Percentiles rank a stretch among this genome's conserved stretches.
These are phyloP conservation scores for Capsicum pubescens DNA, from an alignment of 257 asterid genomes.

Conservation along the genomic window DNA sequence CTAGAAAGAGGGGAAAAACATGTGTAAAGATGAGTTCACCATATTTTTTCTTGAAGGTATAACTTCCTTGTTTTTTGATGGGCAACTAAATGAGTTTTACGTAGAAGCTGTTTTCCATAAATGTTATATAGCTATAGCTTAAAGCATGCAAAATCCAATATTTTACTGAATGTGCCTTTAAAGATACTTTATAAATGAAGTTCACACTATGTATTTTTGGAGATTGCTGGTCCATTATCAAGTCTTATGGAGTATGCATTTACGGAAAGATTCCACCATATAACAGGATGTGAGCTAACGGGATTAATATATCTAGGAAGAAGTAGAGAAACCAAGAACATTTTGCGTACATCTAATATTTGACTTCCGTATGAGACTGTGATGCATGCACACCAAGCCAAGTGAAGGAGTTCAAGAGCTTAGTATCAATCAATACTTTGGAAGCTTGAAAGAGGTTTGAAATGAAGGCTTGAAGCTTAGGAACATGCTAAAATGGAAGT, in stretches of 20 bases:
- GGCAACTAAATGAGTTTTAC: neutral
- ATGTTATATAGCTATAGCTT: neutral
- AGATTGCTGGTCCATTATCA: slow-evolving; percentile 23
- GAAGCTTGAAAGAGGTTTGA: no score
- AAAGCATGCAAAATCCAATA: neutral
- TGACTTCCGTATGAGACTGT: neutral
- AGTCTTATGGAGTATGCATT: slow-evolving; percentile 10
- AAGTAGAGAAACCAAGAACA: neutral
- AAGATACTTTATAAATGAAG: neutral
- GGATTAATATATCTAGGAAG: neutral
- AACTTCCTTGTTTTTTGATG: neutral
- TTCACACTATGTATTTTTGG: neutral
- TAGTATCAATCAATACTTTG: no score
- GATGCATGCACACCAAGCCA: no score
- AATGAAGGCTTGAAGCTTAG: no score
- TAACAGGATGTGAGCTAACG: neutral
- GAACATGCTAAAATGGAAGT: no score
- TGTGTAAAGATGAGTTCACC: slow-evolving; percentile 18
- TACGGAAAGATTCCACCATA: neutral
- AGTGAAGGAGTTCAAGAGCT: no score
- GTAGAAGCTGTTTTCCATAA: neutral
- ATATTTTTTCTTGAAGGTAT: slow-evolving; percentile 24
- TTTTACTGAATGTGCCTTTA: slow-evolving; percentile 6
- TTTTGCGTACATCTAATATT: neutral
- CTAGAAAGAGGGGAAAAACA: neutral